Conservation (phyloP, 306 rosid species). For the Trichosanthes truncata region DNA sequence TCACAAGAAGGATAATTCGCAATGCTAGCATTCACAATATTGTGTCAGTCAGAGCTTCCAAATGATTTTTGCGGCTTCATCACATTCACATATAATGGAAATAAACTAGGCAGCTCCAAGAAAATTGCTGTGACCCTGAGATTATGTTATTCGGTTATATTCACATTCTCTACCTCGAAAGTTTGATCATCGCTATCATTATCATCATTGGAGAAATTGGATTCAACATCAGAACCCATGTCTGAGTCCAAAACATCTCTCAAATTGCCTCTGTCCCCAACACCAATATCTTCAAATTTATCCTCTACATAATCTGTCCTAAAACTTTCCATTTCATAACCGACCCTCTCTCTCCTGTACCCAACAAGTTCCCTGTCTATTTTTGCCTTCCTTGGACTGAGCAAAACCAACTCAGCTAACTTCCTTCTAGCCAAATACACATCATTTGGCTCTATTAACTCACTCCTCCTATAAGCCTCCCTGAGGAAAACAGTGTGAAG, state of each 20-base stretch:
- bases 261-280: constrained; percentile 16
- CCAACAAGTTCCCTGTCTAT: constrained; percentile 64
- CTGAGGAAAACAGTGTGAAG: constrained; percentile 85
- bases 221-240: constrained; percentile 32
- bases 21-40: neutral
- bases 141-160: neutral
- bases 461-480: constrained; percentile 72
- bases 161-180: constrained; percentile 16
- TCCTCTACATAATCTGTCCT: constrained; percentile 35
- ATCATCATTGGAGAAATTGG: constrained; percentile 29
- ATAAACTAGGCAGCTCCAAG: neutral
- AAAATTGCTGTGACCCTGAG: neutral
- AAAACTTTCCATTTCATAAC: constrained; percentile 32
- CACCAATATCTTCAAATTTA: constrained; percentile 24
- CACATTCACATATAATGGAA: neutral
- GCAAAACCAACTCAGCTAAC: constrained; percentile 60
- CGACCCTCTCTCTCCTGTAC: constrained; percentile 43
- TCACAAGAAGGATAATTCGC: neutral
- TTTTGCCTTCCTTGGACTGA: constrained; percentile 62
- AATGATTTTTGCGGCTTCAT: neutral
- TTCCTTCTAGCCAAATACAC: constrained; percentile 65
- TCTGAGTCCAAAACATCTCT: constrained; percentile 25
- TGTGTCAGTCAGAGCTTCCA: neutral
- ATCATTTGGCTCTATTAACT: constrained; percentile 66
- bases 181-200: constrained; percentile 20